Percentiles rank a stretch among this genome's conserved stretches.
phyloP scores from a whole-genome alignment of 768 basidiomycete species.

The Leccinum incarnatum region DNA sequence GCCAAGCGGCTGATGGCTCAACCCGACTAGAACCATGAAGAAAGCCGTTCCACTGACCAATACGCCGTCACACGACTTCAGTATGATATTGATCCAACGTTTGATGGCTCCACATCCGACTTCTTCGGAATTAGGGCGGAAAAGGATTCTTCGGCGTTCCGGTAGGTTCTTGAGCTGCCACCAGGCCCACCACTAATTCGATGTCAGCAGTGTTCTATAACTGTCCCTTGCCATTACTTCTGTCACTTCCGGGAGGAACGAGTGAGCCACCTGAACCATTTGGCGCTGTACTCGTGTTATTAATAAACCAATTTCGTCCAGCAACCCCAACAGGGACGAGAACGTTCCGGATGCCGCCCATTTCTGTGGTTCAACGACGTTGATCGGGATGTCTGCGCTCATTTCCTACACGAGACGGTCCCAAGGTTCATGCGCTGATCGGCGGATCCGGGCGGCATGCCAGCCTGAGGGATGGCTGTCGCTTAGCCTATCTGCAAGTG shows the following conservation, averaged over 20 bases:
- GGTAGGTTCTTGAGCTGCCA: background rate
- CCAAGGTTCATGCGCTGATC: background rate
- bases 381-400: background rate
- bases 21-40: background rate
- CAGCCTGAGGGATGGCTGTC: background rate
- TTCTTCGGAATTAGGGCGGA: background rate
- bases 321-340: background rate
- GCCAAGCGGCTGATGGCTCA: background rate
- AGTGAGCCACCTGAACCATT: background rate
- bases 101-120: background rate
- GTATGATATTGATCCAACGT: background rate
- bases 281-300: background rate
- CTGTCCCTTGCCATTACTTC: background rate
- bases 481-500: background rate
- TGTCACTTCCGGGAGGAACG: background rate
- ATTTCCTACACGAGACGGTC: conserved; percentile 6
- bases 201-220: background rate
- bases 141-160: background rate
- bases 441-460: conserved; percentile 3
- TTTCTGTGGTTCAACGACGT: conserved; percentile 4
- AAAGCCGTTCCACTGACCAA: background rate
- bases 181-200: background rate
- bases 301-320: background rate
- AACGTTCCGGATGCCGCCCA: conserved; percentile 10
- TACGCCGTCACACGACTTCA: background rate